phyloP scores from a whole-genome alignment of 2,329 filamentous ascomycete species.

The Cercospora zeae-maydis region DNA sequence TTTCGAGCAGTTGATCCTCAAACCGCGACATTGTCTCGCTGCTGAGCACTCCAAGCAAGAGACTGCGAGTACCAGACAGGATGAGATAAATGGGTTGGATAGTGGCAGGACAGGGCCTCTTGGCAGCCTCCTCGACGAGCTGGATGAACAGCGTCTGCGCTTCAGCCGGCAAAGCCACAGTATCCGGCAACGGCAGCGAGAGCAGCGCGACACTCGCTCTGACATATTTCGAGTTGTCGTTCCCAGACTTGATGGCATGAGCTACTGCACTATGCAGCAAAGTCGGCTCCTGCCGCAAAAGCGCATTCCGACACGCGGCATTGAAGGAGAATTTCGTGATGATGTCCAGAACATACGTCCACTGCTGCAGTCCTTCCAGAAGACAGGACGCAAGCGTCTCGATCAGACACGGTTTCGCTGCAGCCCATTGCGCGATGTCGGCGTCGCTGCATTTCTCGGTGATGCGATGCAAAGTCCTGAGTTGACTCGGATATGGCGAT shows the following conservation, averaged over 20 bases:
- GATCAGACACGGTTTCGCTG: conserved; percentile 50
- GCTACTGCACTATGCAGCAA: conserved; percentile 30
- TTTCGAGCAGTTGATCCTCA: conserved; percentile 34
- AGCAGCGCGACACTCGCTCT: conserved; percentile 31
- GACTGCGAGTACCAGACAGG: conserved; percentile 33
- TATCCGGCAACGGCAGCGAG: conserved; percentile 30
- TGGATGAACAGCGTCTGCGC: conserved; percentile 35
- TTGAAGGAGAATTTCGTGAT: conserved; percentile 43
- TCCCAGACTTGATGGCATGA: conserved; percentile 27
- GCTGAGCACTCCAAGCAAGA: conserved; percentile 32
- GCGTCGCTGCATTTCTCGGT: conserved; percentile 29
- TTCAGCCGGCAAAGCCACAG: conserved; percentile 33
- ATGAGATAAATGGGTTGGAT: conserved; percentile 36
- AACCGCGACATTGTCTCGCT: conserved; percentile 28
- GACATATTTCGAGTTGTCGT: conserved; percentile 23
- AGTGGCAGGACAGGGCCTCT: conserved; percentile 26
- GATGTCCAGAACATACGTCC: conserved; percentile 50
- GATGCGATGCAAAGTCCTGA: conserved; percentile 19
- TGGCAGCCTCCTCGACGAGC: conserved; percentile 32
- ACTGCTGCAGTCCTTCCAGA: conserved; percentile 50
- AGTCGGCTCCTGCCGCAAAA: conserved; percentile 33
- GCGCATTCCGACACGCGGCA: conserved; percentile 30
- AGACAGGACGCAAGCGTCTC: conserved; percentile 44
- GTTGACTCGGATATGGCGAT: conserved; percentile 34
- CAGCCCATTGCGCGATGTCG: conserved; percentile 46